Evolutionary conservation across 2,329 filamentous ascomycete species (phyloP).

Genomic region (Rhynchosporium secalis): DNA sequence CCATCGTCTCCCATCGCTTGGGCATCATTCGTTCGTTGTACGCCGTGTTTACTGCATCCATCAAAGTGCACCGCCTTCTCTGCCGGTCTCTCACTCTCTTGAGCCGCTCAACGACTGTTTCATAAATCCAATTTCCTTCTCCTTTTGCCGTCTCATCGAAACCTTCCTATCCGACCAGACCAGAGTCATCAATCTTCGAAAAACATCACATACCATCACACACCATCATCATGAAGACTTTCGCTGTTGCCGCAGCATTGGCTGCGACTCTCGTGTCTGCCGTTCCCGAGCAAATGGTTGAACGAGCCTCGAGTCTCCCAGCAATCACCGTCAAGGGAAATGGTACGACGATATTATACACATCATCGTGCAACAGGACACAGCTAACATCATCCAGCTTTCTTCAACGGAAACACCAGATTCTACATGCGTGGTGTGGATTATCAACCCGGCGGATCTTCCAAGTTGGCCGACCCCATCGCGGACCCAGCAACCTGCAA

Average conservation of each 20-base stretch:
- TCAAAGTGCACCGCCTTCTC: conserved; percentile 22
- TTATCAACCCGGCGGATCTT: conserved; percentile 53
- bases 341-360: conserved; percentile 27
- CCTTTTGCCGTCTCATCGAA: conserved; percentile 6
- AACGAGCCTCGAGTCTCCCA: conserved; percentile 30
- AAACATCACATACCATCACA: neutral
- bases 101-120: conserved; percentile 26
- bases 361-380: neutral
- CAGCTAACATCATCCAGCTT: conserved; percentile 30
- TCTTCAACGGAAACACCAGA: conserved; percentile 37
- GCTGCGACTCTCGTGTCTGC: conserved; percentile 29
- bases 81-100: conserved; percentile 29
- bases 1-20: neutral
- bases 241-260: conserved; percentile 35
- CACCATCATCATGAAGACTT: conserved; percentile 36
- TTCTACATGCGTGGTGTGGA: conserved; percentile 65
- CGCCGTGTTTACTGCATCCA: conserved; percentile 19
- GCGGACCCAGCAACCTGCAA: conserved; percentile 59
- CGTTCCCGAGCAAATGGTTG: conserved; percentile 24
- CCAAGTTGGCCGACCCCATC: conserved; percentile 58
- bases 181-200: conserved; percentile 2
- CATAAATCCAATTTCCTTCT: conserved; percentile 11
- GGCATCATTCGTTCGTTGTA: conserved; percentile 26
- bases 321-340: conserved; percentile 39
- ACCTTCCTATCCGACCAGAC: neutral